Base-by-base conservation (phyloP, 2,329 filamentous ascomycete species). In the Aspergillus caelatus region DNA sequence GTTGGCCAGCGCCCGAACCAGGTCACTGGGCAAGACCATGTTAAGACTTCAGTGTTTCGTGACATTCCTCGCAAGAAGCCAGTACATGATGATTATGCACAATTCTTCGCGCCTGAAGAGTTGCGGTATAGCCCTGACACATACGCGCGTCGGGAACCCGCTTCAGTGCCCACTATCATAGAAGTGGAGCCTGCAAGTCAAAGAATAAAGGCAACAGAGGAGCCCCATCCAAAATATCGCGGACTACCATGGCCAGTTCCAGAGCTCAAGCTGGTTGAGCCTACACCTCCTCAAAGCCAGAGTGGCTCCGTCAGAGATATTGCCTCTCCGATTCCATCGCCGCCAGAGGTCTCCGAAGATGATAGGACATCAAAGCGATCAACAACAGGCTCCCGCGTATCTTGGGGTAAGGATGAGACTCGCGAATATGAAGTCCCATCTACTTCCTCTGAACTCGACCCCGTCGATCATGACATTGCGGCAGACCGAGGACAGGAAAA, bases 401-500 rank as follows among this genome's bases (percentile, higher is more conserved):
- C 83, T 14, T 90, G 87, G 88, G 88, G 87, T 12, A 81, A 88
- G 64, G 88, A 89, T 66, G 82, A 88, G 71, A 89, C 85, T 4
- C 87, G 89, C 72, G 85, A 86, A 63, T 90, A 87, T 65, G 85
- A 89, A 56, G 82, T 86, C 12, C 85, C 87, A 63, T 89, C 84
- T 58, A 85, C 88, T 8, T 85, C 74, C 16, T 77, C 75, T 12
- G 77, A 77, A 23, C 70, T 70, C 26, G 75, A 76, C n/a, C 71
- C 72, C 2, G 59, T 72, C 21, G 71, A 75, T 50, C 57, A 71
- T 41, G 69, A 74, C 6, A 48, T 68, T 48, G 62, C 65, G n/a
- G 46, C 32, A 28, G 46, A 43, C 41, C 59, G 12, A 43, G 28
- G 55, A 39, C 28, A 57, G 6, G 23, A 21, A 28, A 46, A 26